Evolutionary conservation across 495 filamentous ascomycete species (phyloP).

Genomic region (Corynascus novoguineensis): DNA sequence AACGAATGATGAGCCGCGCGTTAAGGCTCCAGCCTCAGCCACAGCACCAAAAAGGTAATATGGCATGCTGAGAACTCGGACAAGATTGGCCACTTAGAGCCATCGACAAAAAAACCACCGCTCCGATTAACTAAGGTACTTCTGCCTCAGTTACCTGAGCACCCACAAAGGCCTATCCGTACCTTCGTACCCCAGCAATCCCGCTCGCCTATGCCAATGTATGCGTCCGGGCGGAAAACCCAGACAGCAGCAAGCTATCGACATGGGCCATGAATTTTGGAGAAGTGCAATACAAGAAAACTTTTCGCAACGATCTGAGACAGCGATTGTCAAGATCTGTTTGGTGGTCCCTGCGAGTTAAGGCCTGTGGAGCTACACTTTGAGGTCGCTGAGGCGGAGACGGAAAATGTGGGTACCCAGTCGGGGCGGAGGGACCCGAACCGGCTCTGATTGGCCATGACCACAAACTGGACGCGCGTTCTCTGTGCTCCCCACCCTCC

Average conservation of each 20-base stretch:
- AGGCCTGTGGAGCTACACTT: neutral
- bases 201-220: too few relatives aligned
- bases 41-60: neutral
- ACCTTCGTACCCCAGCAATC: too few relatives aligned
- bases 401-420: constrained; percentile 18
- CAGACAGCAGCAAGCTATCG: too few relatives aligned
- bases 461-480: constrained; percentile 27
- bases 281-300: too few relatives aligned
- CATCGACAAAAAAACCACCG: too few relatives aligned
- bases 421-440: constrained; percentile 27
- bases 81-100: constrained; percentile 5
- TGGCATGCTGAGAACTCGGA: too few relatives aligned
- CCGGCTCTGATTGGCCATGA: constrained; percentile 19
- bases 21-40: constrained; percentile 5
- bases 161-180: too few relatives aligned
- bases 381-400: constrained; percentile 21
- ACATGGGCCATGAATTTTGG: too few relatives aligned
- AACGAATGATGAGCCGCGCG: too few relatives aligned
- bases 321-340: neutral
- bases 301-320: neutral
- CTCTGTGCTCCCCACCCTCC: constrained; percentile 24
- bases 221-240: too few relatives aligned
- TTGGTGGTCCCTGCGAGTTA: neutral
- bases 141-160: too few relatives aligned
- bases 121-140: too few relatives aligned